Evolutionary conservation across 257 asterid species (phyloP).

Genomic region (Ocimum tenuiflorum): DNA sequence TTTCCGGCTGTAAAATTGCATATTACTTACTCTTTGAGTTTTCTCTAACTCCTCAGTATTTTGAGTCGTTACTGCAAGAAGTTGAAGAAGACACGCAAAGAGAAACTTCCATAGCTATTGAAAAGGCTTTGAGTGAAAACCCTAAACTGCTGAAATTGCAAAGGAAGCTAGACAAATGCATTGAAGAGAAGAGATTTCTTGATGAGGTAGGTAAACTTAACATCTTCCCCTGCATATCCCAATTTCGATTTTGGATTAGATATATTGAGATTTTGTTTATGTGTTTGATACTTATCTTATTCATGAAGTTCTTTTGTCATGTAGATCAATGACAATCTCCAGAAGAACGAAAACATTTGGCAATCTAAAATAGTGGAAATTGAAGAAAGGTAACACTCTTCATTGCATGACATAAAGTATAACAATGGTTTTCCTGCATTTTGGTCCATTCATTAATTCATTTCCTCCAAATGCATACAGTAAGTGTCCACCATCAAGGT

Average conservation of each 20-base stretch:
- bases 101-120: conserved; percentile 53
- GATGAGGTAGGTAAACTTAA: conserved; percentile 58
- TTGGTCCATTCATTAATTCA: not conserved
- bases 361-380: conserved; percentile 51
- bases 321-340: conserved; percentile 85
- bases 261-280: not conserved
- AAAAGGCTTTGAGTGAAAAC: conserved; percentile 65
- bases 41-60: conserved; percentile 55
- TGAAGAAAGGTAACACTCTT: conserved; percentile 55
- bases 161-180: conserved; percentile 50
- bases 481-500: not conserved
- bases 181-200: conserved; percentile 64
- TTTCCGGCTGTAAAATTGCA: no score
- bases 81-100: conserved; percentile 67
- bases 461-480: not conserved
- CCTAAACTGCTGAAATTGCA: conserved; percentile 69
- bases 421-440: not conserved
- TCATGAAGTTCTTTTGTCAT: conserved; percentile 13
- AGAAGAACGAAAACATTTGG: conserved; percentile 71
- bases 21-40: not conserved
- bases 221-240: not conserved
- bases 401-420: not conserved
- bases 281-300: not conserved
- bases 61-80: conserved; percentile 66
- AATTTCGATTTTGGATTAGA: not conserved